Conservation (phyloP, 75 land plant species). For the Sequoia sempervirens region DNA sequence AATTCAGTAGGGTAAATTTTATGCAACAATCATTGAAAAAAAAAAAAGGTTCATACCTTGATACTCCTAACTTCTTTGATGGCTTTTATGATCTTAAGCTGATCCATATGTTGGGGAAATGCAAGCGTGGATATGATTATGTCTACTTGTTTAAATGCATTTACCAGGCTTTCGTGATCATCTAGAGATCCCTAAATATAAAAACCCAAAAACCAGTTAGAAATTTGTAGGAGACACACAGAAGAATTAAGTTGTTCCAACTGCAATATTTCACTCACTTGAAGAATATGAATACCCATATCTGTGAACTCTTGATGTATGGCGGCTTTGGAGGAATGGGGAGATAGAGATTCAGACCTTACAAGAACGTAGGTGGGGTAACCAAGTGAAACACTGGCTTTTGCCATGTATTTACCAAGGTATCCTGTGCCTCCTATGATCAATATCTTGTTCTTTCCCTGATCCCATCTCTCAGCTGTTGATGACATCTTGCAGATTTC, state of each 20-base stretch:
- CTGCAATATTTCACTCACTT: conserved; percentile 3
- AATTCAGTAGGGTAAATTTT: too few relatives aligned
- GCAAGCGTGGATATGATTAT: conserved; percentile 40
- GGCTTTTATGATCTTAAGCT: conserved; percentile 41
- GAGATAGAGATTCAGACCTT: conserved; percentile 9
- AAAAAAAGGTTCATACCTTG: too few relatives aligned
- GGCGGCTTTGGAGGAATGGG: conserved; percentile 14
- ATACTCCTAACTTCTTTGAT: conserved; percentile 31
- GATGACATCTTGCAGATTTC: too few relatives aligned
- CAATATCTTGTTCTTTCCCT: conserved; percentile 15
- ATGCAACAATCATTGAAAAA: too few relatives aligned
- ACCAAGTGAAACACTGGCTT: conserved; percentile 20
- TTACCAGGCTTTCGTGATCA: conserved; percentile 37
- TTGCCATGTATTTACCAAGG: conserved; percentile 25
- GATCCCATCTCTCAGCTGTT: neutral
- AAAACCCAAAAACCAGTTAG: neutral
- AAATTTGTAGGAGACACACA: too few relatives aligned
- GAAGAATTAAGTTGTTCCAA: neutral
- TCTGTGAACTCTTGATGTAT: conserved; percentile 17
- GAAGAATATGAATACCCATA: conserved; percentile 19
- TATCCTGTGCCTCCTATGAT: conserved; percentile 30
- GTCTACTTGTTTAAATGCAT: conserved; percentile 37
- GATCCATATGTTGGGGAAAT: conserved; percentile 26
- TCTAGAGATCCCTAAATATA: conserved; percentile 29
- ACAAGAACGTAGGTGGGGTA: conserved; percentile 23